phyloP scores from a whole-genome alignment of 2,329 filamentous ascomycete species.

The Parasarocladium wereldwijsianum region DNA sequence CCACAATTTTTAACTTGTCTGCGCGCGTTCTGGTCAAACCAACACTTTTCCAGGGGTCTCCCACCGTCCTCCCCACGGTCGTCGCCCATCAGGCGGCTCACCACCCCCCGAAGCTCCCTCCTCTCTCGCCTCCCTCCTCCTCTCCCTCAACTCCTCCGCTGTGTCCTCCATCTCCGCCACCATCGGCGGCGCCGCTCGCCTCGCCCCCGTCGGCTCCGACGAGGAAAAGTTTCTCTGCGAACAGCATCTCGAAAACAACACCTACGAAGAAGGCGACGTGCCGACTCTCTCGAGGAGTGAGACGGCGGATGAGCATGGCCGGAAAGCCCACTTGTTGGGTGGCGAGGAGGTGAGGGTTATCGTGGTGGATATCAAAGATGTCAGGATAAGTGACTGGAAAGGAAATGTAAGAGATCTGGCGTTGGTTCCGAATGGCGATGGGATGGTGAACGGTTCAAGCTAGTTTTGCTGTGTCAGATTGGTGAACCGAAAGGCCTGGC shows the following conservation, averaged over 20 bases:
- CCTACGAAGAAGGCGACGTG: slow-evolving; percentile 47
- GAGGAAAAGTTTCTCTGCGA: slow-evolving; percentile 76
- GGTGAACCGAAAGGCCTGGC: no score
- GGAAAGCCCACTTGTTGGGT: slow-evolving; percentile 55
- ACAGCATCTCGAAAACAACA: slow-evolving; percentile 83
- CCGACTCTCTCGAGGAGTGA: slow-evolving; percentile 17
- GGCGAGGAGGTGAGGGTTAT: slow-evolving; percentile 79
- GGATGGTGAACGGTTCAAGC: slow-evolving; percentile 25
- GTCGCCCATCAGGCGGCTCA: slow-evolving; percentile 44
- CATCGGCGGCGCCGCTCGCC: slow-evolving; percentile 73
- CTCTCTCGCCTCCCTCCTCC: slow-evolving; percentile 65
- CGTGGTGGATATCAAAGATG: slow-evolving; percentile 69
- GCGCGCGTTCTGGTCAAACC: slow-evolving; percentile 1
- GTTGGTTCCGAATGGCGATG: slow-evolving; percentile 20
- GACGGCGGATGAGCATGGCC: slow-evolving; percentile 32
- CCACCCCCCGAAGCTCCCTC: slow-evolving; percentile 52
- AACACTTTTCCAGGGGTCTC: slow-evolving; percentile 51
- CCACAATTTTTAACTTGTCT: not conserved
- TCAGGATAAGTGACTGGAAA: slow-evolving; percentile 88
- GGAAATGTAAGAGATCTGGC: slow-evolving; percentile 76
- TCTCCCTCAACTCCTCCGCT: slow-evolving; percentile 82
- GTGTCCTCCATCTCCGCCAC: slow-evolving; percentile 83
- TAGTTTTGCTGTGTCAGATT: no score
- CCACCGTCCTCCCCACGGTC: slow-evolving; percentile 63
- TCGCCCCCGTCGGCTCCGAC: slow-evolving; percentile 58